phyloP scores from a whole-genome alignment of 768 basidiomycete species.

The Calocybe cyanea region DNA sequence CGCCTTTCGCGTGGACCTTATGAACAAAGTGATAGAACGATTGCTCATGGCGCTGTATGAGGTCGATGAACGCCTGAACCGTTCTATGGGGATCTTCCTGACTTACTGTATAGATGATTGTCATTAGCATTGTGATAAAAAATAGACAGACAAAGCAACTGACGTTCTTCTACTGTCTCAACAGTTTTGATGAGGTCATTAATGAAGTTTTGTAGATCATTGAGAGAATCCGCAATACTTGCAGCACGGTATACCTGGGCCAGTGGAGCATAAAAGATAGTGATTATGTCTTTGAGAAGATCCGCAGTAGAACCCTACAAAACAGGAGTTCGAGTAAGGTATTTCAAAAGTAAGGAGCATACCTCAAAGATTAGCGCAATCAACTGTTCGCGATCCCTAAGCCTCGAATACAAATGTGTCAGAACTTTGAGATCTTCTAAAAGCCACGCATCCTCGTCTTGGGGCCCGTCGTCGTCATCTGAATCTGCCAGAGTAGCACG shows the following conservation, averaged over 20 bases:
- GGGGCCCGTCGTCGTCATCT: conserved; percentile 90
- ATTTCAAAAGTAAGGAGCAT: not conserved
- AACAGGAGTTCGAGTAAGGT: not conserved
- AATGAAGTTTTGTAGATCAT: conserved; percentile 90
- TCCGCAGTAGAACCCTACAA: conserved; percentile 89
- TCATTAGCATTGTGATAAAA: conserved; percentile 2
- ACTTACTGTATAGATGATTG: conserved; percentile 47
- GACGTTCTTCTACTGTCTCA: conserved; percentile 85
- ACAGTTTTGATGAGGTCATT: conserved; percentile 95
- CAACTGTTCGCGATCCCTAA: conserved; percentile 87
- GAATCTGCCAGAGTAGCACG: conserved; percentile 68
- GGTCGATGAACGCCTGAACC: conserved; percentile 90
- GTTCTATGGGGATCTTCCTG: conserved; percentile 82
- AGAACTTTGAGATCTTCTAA: conserved; percentile 88
- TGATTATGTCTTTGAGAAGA: conserved; percentile 95
- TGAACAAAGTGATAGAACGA: conserved; percentile 96
- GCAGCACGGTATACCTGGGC: conserved; percentile 98
- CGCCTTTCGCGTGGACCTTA: conserved; percentile 97
- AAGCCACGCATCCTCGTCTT: conserved; percentile 94
- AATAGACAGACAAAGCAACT: conserved; percentile 27
- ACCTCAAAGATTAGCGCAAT: conserved; percentile 96
- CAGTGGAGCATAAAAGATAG: conserved; percentile 95
- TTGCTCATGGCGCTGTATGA: conserved; percentile 92
- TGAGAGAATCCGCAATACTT: conserved; percentile 90
- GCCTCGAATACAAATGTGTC: conserved; percentile 68